phyloP scores from a whole-genome alignment of 2,329 filamentous ascomycete genomes.

The Pseudogymnoascus sp. region DNA sequence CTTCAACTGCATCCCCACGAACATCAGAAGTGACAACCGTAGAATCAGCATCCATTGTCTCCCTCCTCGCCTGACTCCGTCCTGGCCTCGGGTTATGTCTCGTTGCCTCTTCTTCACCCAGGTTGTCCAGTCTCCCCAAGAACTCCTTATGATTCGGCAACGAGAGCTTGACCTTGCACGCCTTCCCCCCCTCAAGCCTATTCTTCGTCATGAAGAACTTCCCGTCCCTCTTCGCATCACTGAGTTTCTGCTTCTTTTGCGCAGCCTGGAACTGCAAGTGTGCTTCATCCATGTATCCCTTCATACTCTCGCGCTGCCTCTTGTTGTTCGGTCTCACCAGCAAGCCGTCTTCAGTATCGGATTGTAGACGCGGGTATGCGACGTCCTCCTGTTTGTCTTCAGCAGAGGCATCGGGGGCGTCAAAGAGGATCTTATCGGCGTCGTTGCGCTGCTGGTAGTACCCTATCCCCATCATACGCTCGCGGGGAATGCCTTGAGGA shows the following conservation, averaged over 20 bases:
- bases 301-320: neutral
- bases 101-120: neutral
- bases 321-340: conserved; percentile 14
- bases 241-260: conserved; percentile 21
- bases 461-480: conserved; percentile 26
- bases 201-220: conserved; percentile 9
- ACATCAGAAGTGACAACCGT: neutral
- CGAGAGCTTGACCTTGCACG: conserved; percentile 8
- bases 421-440: conserved; percentile 26
- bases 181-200: conserved; percentile 8
- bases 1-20: neutral
- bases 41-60: neutral
- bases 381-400: neutral
- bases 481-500: conserved; percentile 15
- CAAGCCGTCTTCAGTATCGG: neutral
- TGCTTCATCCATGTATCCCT: conserved; percentile 6
- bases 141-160: neutral
- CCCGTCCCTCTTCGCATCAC: conserved; percentile 8
- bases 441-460: conserved; percentile 25
- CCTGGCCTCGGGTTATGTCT: neutral
- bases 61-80: neutral
- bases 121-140: neutral
- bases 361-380: conserved; percentile 3
- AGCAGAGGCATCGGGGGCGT: conserved; percentile 19
- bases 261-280: neutral